These are phyloP conservation scores for Nidula microcarpa DNA, from an alignment of 768 basidiomycete species.

Conservation along the genomic window DNA sequence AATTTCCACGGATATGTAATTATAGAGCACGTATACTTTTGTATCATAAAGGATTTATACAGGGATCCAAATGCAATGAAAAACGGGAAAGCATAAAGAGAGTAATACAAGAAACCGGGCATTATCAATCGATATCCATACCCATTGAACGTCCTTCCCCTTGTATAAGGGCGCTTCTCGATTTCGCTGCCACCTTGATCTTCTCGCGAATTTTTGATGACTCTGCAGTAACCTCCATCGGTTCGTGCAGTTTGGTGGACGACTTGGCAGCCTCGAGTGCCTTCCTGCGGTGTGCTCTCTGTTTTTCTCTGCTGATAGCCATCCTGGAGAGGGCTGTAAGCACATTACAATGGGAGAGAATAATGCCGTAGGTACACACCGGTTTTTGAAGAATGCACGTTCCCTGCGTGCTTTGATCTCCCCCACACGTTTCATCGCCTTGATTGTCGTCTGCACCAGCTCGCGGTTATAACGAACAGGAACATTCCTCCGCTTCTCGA, in stretches of 20 bases:
- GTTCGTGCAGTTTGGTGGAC: conserved; percentile 66
- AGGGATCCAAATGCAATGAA: neutral
- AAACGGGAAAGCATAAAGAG: neutral
- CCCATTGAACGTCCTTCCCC: conserved; percentile 88
- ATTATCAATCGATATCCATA: conserved; percentile 76
- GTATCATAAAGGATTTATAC: conserved; percentile 3
- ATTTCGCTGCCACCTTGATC: conserved; percentile 66
- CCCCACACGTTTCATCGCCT: conserved; percentile 92
- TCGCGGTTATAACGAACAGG: conserved; percentile 97
- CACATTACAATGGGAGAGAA: neutral
- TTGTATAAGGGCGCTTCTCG: conserved; percentile 69
- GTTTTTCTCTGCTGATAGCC: conserved; percentile 78
- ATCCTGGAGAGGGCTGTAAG: conserved; percentile 50
- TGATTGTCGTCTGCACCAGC: conserved; percentile 86
- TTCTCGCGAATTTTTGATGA: conserved; percentile 65
- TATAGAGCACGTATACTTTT: neutral
- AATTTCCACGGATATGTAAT: neutral
- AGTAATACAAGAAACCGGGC: neutral
- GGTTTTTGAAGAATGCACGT: conserved; percentile 94
- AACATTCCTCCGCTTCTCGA: conserved; percentile 97
- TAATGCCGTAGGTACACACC: conserved; percentile 34
- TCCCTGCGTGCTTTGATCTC: conserved; percentile 92
- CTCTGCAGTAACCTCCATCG: conserved; percentile 41
- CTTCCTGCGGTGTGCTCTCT: conserved; percentile 70
- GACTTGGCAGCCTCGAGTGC: conserved; percentile 51